A percentile compares a stretch with the other conserved stretches of the same genome.
These are phyloP conservation scores for Rutstroemia sp. DNA, from an alignment of 2,329 filamentous ascomycete genomes.

Conservation along the genomic window DNA sequence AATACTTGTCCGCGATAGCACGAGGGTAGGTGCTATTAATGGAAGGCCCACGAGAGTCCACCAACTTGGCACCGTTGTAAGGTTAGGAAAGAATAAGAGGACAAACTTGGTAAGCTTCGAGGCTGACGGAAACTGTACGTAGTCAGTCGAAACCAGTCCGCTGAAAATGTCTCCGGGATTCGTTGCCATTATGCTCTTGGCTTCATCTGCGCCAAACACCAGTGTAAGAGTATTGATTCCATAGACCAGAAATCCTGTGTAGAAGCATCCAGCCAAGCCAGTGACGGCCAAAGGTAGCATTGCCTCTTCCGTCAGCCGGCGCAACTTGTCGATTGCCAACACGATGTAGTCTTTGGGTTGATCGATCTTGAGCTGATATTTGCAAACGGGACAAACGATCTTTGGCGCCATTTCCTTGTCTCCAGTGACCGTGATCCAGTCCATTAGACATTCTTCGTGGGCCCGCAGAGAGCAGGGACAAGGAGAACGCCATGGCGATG, in stretches of 20 bases:
- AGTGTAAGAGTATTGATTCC: conserved; percentile 57
- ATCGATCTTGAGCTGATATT: conserved; percentile 67
- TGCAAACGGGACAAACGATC: conserved; percentile 84
- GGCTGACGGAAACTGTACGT: background rate
- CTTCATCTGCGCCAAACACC: conserved; percentile 58
- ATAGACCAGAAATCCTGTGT: conserved; percentile 45
- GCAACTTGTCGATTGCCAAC: conserved; percentile 16
- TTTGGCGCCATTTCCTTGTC: conserved; percentile 65
- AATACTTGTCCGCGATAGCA: conserved; percentile 58
- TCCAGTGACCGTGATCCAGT: conserved; percentile 66
- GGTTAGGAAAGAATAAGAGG: conserved; percentile 24
- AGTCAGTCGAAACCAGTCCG: background rate
- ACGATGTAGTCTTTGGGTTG: conserved; percentile 70
- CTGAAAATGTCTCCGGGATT: background rate
- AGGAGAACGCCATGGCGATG: conserved; percentile 68
- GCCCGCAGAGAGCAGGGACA: conserved; percentile 87
- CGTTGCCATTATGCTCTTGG: conserved; percentile 24
- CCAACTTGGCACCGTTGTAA: conserved; percentile 11
- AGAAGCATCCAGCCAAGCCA: conserved; percentile 35
- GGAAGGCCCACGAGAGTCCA: conserved; percentile 46
- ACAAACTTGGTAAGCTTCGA: conserved; percentile 2
- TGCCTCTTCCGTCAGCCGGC: conserved; percentile 16
- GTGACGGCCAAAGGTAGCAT: conserved; percentile 26
- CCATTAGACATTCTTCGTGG: conserved; percentile 81
- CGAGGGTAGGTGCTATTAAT: conserved; percentile 58